phyloP scores from a whole-genome alignment of 148 eudicot genomes.

The Pouteria glomerata region DNA sequence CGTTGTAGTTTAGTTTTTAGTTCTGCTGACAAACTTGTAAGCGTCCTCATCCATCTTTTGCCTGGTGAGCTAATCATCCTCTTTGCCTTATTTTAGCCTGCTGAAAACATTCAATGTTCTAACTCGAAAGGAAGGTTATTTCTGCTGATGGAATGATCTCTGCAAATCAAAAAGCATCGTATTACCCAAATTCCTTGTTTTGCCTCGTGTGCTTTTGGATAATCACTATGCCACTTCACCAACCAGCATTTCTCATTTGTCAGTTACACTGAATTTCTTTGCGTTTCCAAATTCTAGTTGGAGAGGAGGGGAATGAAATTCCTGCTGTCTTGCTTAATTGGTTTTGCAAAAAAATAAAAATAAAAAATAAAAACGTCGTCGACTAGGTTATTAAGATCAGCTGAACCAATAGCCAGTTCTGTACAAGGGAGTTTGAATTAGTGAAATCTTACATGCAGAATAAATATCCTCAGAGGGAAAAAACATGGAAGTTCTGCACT shows the following conservation, averaged over 20 bases:
- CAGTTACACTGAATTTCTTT: background rate
- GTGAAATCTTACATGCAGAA: background rate
- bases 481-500: background rate
- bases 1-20: slow-evolving; percentile 92
- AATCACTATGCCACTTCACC: too few relatives aligned
- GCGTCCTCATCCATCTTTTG: slow-evolving; percentile 92
- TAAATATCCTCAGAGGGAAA: background rate
- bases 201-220: background rate
- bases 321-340: background rate
- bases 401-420: background rate
- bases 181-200: background rate
- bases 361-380: too few relatives aligned
- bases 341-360: background rate
- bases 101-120: background rate
- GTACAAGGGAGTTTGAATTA: background rate
- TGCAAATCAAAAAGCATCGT: background rate
- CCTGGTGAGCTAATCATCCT: slow-evolving; percentile 58
- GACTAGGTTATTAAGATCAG: background rate
- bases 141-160: background rate
- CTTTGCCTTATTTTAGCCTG: background rate
- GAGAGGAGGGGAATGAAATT: background rate
- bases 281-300: background rate
- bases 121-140: background rate
- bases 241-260: background rate
- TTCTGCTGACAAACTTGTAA: slow-evolving; percentile 87